Evolutionary conservation across 305 asterid species (phyloP), one percentile per base, ranked within the genome.

Genomic region (Lippia alba): DNA sequence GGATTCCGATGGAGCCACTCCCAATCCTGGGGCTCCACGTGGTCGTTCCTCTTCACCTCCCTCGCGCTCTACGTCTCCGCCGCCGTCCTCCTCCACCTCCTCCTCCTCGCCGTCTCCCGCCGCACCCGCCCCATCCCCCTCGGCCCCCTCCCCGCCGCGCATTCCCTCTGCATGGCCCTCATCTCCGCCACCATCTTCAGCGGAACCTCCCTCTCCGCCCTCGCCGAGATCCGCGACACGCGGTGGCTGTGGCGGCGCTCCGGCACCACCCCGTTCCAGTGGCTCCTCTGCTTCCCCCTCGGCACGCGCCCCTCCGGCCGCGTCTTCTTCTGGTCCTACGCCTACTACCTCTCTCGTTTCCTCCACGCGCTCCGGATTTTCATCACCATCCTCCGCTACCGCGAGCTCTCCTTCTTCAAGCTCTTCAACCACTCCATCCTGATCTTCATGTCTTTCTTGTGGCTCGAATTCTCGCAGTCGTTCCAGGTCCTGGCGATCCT

Each of bases 281-380:
- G 98, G 96, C 89, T 91, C 56, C 87, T 94, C 66, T 94, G 98
- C 64, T 94, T 94, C 70, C 98, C 98, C 0, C 73, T 94, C 0
- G 98, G 98, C 18, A 94, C 96, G 3, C 98, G 98, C 56, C 94
- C 96, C 61, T 87, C 97, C 0, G 97, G 97, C 0, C 89, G 97
- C 66, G 97, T 94, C 0, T 94, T 94, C 87, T 89, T 91, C 82
- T 94, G 98, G 98, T 94, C 98, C 1, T 89, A 91, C 79, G 61
- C 77, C 0, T 91, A 82, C 80, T 91, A 94, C 80, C 92, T 94
- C 19, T 87, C 96, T 30, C 87, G 98, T 0, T 94, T 85, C 82
- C 83, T 85, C 56, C 96, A 94, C 86, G 87, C 88, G 18, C 53
- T 83, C 4, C 86, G 97, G 4, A 78, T 90, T 0, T 79, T 81